Evolutionary conservation across 306 rosid genomes (phyloP), one percentile per base, ranked within the genome.

Genomic region (Herpetospermum pedunculosum): DNA sequence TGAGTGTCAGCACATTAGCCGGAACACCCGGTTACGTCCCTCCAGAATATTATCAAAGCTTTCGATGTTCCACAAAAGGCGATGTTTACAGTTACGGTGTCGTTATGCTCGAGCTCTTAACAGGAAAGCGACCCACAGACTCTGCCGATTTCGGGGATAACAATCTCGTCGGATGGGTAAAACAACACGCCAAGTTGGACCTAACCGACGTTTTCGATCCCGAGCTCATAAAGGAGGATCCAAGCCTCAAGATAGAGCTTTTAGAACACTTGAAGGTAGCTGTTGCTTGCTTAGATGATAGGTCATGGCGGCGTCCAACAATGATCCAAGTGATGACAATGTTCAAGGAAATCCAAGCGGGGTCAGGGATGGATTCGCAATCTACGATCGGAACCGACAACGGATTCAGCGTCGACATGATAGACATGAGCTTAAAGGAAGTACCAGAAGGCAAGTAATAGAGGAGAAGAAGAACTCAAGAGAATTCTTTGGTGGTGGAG

Each of bases 101-200:
- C 23, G 99, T 94, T 38, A 81, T 94, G 76, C 79, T 94, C 11
- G 99, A 94, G 95, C 84, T 94, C 35, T 80, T 94, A 23, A 94
- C 99, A 0, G 99, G 99, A 77, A 91, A 70, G 40, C 85, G 89
- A 49, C 99, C 99, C 0, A 95, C 99, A 3, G 94, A 91, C 40
- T 95, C 99, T 4, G 82, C 84, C 2, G 99, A 95, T 81, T 95
- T 91, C 47, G 99, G 99, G 4, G 99, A 95, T 62, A 95, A 91
- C 79, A 95, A 95, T 81, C 99, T 95, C 6, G 99, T 95, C 32
- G 99, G 97, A 12, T 95, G 99, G 99, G 99, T 95, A 50, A 95
- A 88, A 75, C 97, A 91, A 44, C 99, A 95, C 70, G 96, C 94
- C 2, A 95, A 89, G 29, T 55, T 89, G 79, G 90, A 81, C 78